Evolutionary conservation across 306 rosid genomes (phyloP).

Genomic region (Malus sylvestris): DNA sequence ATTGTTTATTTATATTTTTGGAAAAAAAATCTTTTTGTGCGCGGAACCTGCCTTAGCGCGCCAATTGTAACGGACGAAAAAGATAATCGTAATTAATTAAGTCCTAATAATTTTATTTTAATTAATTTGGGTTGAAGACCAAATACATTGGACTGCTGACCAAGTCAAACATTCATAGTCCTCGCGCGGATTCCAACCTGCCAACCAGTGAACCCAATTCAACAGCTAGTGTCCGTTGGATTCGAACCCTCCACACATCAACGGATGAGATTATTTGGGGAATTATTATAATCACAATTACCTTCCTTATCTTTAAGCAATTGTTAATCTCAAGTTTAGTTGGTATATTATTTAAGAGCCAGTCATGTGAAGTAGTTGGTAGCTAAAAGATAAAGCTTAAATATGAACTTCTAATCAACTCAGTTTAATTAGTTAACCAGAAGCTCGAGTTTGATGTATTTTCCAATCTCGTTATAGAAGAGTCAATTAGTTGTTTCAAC

Average conservation of each 20-base stretch:
- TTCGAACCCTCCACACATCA: slow-evolving; percentile 3
- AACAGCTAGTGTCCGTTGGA: slow-evolving; percentile 16
- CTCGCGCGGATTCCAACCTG: background rate
- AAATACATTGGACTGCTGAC: background rate
- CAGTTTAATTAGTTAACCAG: background rate
- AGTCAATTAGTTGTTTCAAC: too few species aligned
- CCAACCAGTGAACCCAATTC: slow-evolving; percentile 36
- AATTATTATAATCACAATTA: background rate
- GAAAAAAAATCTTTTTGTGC: background rate
- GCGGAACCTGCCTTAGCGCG: background rate
- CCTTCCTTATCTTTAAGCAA: background rate
- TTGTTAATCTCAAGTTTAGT: background rate
- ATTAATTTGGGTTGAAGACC: background rate
- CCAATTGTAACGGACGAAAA: background rate
- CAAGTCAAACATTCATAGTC: slow-evolving; percentile 24
- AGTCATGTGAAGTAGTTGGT: background rate
- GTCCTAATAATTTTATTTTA: background rate
- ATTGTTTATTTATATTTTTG: background rate
- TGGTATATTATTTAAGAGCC: background rate
- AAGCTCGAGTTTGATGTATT: background rate
- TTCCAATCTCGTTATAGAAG: too few species aligned
- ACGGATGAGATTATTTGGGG: slow-evolving; percentile 12
- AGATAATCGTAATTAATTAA: background rate
- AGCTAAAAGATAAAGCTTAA: background rate
- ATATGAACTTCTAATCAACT: background rate